These are phyloP conservation scores for Ustilago curta DNA, from an alignment of 1,284 basidiomycete species.

Conservation along the genomic window DNA sequence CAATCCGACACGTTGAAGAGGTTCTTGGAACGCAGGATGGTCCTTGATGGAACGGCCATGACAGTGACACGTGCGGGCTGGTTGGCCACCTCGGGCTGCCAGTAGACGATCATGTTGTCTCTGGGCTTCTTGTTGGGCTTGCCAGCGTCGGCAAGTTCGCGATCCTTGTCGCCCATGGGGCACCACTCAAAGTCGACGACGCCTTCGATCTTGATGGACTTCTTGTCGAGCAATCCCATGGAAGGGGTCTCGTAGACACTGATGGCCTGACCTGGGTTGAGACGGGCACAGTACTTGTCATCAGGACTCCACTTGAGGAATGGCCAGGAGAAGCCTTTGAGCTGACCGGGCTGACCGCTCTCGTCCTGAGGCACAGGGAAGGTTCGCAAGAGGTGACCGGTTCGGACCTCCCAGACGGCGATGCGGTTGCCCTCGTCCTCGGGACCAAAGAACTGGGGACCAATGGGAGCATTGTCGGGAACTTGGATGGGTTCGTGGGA, in stretches of 20 bases:
- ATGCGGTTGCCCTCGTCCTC: conserved; percentile 98
- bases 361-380: conserved; percentile 76
- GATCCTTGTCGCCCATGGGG: conserved; percentile 84
- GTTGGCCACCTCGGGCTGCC: conserved; percentile 95
- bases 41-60: conserved; percentile 86
- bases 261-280: conserved; percentile 90
- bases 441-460: conserved; percentile 79
- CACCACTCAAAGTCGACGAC: conserved; percentile 99
- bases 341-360: conserved; percentile 69
- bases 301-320: conserved; percentile 97
- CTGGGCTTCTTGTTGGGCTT: conserved; percentile 72
- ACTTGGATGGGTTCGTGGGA: conserved; percentile 93
- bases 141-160: conserved; percentile 73
- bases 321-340: conserved; percentile 85
- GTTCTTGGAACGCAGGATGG: conserved; percentile 92
- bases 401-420: conserved; percentile 97
- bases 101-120: conserved; percentile 96
- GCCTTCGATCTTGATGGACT: conserved; percentile 96
- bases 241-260: conserved; percentile 94
- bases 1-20: conserved; percentile 98
- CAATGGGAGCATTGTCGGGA: conserved; percentile 78
- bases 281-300: conserved; percentile 91
- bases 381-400: conserved; percentile 89
- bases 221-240: conserved; percentile 96
- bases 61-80: conserved; percentile 97